Conservation (phyloP, 2,329 filamentous ascomycete genomes). For the Diplodia mutila region DNA sequence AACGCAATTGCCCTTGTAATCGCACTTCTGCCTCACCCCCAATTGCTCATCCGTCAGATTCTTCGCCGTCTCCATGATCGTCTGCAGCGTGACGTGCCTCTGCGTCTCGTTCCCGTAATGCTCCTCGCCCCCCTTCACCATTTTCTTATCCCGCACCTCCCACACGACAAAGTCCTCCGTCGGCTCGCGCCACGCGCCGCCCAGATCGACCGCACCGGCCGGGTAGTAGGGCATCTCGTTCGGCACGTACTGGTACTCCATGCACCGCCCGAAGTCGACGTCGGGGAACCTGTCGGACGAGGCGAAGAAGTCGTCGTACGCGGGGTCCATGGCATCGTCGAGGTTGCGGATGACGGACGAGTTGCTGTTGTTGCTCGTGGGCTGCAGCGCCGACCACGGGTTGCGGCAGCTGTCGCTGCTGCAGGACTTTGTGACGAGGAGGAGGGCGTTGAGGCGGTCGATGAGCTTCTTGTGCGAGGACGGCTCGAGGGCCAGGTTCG, state of each 20-base stretch:
- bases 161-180: too few relatives aligned
- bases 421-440: not conserved
- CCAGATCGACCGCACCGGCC: not conserved
- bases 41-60: too few relatives aligned
- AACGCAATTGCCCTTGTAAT: too few relatives aligned
- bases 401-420: not conserved
- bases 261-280: not conserved
- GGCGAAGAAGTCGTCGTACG: not conserved
- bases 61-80: too few relatives aligned
- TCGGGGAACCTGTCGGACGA: not conserved
- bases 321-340: not conserved
- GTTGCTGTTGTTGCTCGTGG: not conserved
- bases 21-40: too few relatives aligned
- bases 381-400: not conserved
- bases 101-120: too few relatives aligned
- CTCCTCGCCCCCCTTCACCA: too few relatives aligned
- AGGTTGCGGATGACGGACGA: not conserved
- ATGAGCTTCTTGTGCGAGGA: not conserved
- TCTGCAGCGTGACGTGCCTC: too few relatives aligned
- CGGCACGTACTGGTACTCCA: not conserved
- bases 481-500: not conserved
- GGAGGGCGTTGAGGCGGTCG: not conserved
- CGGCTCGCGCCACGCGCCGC: not conserved
- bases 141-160: too few relatives aligned
- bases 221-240: constrained; percentile 3